Conservation (phyloP, 768 basidiomycete species). For the Leccinum imitatum region DNA sequence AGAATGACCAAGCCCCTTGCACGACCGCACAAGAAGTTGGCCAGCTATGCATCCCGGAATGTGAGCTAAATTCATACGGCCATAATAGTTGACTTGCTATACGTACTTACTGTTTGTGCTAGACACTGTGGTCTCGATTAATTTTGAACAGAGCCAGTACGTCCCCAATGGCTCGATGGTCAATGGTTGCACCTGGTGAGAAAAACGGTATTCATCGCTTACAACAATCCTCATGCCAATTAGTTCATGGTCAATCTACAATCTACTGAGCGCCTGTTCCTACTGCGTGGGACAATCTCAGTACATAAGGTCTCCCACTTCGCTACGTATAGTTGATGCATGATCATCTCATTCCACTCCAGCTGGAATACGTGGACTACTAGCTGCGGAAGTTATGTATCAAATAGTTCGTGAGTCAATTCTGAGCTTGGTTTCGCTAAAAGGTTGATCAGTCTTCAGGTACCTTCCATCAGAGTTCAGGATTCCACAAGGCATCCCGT, state of each 20-base stretch:
- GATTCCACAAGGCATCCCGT: constrained; percentile 21
- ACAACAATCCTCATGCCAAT: neutral
- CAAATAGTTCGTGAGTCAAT: constrained; percentile 20
- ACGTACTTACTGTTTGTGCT: neutral
- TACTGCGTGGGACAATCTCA: constrained; percentile 13
- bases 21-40: constrained; percentile 18
- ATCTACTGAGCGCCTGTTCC: constrained; percentile 30
- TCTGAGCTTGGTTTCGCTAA: neutral
- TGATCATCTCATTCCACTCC: constrained; percentile 3
- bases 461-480: constrained; percentile 22
- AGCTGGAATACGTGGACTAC: constrained; percentile 25
- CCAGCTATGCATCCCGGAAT: constrained; percentile 14
- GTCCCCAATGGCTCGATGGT: constrained; percentile 17
- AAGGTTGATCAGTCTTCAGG: constrained; percentile 9
- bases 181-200: constrained; percentile 28
- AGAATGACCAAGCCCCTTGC: constrained; percentile 15
- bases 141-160: constrained; percentile 20
- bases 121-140: constrained; percentile 16
- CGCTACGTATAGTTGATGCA: neutral
- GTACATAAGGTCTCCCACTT: constrained; percentile 16
- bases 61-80: constrained; percentile 11
- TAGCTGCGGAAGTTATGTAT: constrained; percentile 16
- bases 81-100: neutral
- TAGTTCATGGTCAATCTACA: constrained; percentile 33
- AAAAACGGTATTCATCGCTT: neutral